Conservation (phyloP, 2,329 filamentous ascomycete species). For the Epichloe scottii region DNA sequence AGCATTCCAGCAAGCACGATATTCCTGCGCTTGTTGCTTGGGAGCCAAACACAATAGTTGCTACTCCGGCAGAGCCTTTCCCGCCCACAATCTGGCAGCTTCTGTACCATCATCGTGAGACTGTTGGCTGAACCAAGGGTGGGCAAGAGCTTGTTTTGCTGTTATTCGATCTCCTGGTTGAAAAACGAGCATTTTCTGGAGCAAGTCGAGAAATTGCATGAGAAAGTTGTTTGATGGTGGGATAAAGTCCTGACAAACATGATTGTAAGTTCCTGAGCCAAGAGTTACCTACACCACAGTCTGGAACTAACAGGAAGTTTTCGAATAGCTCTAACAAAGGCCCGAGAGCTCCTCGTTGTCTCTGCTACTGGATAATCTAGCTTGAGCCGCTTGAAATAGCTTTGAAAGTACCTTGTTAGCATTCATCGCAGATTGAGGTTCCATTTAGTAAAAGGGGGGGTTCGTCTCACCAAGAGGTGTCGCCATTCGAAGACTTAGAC, state of each 20-base stretch:
- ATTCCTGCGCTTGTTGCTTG: too few relatives aligned
- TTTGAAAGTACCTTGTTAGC: conserved; percentile 14
- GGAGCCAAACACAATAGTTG: too few relatives aligned
- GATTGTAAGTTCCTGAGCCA: not conserved
- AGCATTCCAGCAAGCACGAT: too few relatives aligned
- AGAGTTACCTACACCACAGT: conserved; percentile 45
- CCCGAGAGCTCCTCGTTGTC: conserved; percentile 49
- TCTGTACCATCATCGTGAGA: conserved; percentile 43
- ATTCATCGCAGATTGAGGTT: too few relatives aligned
- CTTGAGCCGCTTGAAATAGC: conserved; percentile 54
- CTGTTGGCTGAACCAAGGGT: conserved; percentile 49
- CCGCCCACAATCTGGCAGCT: conserved; percentile 30
- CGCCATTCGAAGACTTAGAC: too few relatives aligned
- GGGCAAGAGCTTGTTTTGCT: conserved; percentile 44
- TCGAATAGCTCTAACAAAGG: conserved; percentile 39
- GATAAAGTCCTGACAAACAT: conserved; percentile 32
- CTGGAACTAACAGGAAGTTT: conserved; percentile 14
- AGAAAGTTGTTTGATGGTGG: conserved; percentile 40
- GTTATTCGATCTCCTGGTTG: conserved; percentile 46
- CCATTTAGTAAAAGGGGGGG: not conserved
- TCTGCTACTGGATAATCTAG: conserved; percentile 53
- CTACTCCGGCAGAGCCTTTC: too few relatives aligned
- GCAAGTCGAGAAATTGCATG: conserved; percentile 42
- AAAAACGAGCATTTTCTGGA: conserved; percentile 49
- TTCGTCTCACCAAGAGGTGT: conserved; percentile 26